These are phyloP conservation scores for Thymus mandschuricus DNA, from an alignment of 257 asterid species.

Conservation along the genomic window DNA sequence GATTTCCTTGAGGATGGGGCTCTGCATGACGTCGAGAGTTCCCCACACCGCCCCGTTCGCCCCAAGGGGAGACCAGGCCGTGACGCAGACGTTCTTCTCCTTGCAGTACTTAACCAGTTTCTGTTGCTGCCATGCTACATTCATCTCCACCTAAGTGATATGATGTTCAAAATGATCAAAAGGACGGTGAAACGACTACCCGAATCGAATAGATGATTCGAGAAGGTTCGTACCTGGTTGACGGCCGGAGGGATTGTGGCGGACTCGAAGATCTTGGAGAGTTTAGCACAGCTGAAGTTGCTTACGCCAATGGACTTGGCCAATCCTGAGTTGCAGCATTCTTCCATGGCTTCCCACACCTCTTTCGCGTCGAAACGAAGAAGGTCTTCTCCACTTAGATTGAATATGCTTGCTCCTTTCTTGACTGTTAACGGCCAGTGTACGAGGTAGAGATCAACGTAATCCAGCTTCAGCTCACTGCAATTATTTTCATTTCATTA, in stretches of 20 bases:
- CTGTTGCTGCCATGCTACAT: conserved; percentile 61
- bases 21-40: conserved; percentile 43
- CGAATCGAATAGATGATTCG: not conserved
- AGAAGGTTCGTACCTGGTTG: conserved; percentile 43
- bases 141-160: conserved; percentile 55
- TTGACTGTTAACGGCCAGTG: conserved; percentile 52
- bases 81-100: conserved; percentile 40
- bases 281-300: conserved; percentile 59
- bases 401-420: not conserved
- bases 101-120: conserved; percentile 47
- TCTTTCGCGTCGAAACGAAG: conserved; percentile 45
- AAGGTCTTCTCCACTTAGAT: conserved; percentile 34
- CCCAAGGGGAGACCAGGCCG: conserved; percentile 66
- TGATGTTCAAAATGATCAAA: too few relatives aligned
- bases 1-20: conserved; percentile 41
- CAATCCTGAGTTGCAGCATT: conserved; percentile 47
- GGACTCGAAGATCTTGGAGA: conserved; percentile 34
- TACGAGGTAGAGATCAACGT: conserved; percentile 58
- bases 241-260: conserved; percentile 56
- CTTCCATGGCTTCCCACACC: conserved; percentile 70
- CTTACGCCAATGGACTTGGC: conserved; percentile 62
- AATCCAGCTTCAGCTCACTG: conserved; percentile 48
- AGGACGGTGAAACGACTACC: too few relatives aligned
- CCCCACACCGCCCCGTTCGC: conserved; percentile 55
- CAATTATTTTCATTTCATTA: conserved; percentile 1